Conservation (phyloP, 305 asterid species). For the Salvia sclarea region DNA sequence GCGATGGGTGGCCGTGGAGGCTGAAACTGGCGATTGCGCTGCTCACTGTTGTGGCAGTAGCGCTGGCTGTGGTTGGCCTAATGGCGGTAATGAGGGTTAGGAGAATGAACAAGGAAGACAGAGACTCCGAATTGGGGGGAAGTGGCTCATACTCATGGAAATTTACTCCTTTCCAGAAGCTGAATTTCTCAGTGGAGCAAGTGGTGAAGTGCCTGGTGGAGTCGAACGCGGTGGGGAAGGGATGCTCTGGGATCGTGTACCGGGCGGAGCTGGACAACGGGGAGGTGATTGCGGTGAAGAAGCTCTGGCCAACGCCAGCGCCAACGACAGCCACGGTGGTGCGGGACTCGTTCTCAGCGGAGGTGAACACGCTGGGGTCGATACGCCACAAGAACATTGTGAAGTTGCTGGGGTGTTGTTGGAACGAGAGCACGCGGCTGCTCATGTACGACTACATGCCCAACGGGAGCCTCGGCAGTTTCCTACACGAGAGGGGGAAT, state of each 20-base stretch:
- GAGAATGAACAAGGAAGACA: conserved; percentile 46
- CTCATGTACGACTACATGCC: conserved; percentile 90
- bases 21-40: conserved; percentile 63
- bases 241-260: conserved; percentile 86
- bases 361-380: conserved; percentile 79
- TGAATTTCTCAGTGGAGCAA: conserved; percentile 61
- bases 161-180: conserved; percentile 78
- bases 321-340: conserved; percentile 31
- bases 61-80: conserved; percentile 58
- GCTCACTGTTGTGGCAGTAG: conserved; percentile 44
- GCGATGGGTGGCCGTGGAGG: conserved; percentile 52
- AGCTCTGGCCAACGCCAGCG: conserved; percentile 64
- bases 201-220: conserved; percentile 65
- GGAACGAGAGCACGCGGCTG: conserved; percentile 67
- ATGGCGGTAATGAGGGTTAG: conserved; percentile 58
- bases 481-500: conserved; percentile 59
- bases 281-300: conserved; percentile 77
- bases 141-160: conserved; percentile 60
- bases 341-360: conserved; percentile 80
- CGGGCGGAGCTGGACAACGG: conserved; percentile 67
- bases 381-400: conserved; percentile 82
- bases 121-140: conserved; percentile 63
- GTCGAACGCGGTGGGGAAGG: conserved; percentile 78
- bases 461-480: conserved; percentile 77
- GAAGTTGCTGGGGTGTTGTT: conserved; percentile 78